phyloP scores from a whole-genome alignment of 768 basidiomycete species.

The Panaeolus papilionaceus region DNA sequence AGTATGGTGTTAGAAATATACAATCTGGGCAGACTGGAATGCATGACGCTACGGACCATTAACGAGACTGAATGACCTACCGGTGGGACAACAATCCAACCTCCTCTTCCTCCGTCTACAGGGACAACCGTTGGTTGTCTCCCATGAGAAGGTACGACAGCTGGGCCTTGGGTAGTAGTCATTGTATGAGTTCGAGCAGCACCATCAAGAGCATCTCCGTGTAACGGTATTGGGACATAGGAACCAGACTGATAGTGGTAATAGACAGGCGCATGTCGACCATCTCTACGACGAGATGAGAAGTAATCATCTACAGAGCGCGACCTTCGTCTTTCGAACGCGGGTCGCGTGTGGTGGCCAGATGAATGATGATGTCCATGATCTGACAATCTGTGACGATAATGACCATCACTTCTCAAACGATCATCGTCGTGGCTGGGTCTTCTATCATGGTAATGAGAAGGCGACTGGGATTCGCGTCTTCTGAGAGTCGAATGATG shows the following conservation, averaged over 20 bases:
- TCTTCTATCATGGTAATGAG: not conserved
- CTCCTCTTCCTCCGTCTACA: slow-evolving; percentile 6
- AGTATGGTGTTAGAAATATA: not conserved
- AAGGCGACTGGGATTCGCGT: slow-evolving; percentile 2
- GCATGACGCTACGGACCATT: not conserved
- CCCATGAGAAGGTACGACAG: not conserved
- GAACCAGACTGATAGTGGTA: slow-evolving; percentile 1
- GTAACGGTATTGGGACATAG: not conserved
- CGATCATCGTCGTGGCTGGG: not conserved
- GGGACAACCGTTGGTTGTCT: not conserved
- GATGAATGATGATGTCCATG: not conserved
- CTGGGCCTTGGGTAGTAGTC: not conserved
- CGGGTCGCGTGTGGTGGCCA: not conserved
- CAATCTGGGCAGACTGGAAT: not conserved
- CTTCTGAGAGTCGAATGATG: slow-evolving; percentile 7
- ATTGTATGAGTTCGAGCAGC: not conserved
- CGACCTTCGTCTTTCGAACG: not conserved
- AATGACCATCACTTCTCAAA: not conserved
- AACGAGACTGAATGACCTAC: slow-evolving; percentile 4
- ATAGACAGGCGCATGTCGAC: not conserved
- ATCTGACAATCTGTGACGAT: not conserved
- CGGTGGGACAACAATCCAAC: slow-evolving; percentile 10
- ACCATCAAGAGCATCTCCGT: not conserved
- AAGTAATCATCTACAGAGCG: not conserved
- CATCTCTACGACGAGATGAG: not conserved